phyloP scores from a whole-genome alignment of 352 stramenopile species.

The Globisporangium takayamanum region DNA sequence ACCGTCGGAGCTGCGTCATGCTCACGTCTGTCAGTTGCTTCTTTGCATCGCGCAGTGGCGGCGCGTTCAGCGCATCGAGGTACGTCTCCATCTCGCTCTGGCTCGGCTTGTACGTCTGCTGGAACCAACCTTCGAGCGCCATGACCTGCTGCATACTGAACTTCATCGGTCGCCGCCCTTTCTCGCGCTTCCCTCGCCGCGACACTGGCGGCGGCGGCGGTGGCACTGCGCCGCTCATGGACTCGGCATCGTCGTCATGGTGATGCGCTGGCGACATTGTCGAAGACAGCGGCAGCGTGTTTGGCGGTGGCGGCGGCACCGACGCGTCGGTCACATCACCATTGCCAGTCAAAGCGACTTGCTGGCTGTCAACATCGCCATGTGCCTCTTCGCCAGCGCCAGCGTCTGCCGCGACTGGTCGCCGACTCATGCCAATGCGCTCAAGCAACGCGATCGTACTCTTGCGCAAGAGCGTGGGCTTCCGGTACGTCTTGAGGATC shows the following conservation, averaged over 20 bases:
- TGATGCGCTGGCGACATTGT: constrained; percentile 6
- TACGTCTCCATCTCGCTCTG: constrained; percentile 79
- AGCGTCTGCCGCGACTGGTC: constrained; percentile 12
- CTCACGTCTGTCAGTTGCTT: constrained; percentile 78
- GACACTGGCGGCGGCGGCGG: constrained; percentile 17
- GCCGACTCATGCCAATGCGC: constrained; percentile 58
- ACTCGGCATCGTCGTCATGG: background rate
- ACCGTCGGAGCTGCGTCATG: constrained; percentile 80
- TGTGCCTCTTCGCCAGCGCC: background rate
- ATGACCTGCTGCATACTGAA: constrained; percentile 81
- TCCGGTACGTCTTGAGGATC: constrained; percentile 72
- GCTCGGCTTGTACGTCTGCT: constrained; percentile 83
- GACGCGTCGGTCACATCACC: background rate
- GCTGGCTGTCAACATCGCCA: constrained; percentile 23
- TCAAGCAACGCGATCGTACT: constrained; percentile 66
- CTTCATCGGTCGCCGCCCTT: constrained; percentile 75
- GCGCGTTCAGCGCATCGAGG: constrained; percentile 51
- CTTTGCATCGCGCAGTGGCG: constrained; percentile 60
- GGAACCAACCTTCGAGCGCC: constrained; percentile 77
- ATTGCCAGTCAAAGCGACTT: background rate
- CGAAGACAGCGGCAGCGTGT: constrained; percentile 7
- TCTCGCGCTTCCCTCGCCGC: constrained; percentile 41
- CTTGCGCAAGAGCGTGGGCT: constrained; percentile 73
- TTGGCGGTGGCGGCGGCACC: background rate
- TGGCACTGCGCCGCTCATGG: background rate